These are phyloP conservation scores for Schoenoplectus triqueter DNA, from an alignment of 202 grass and related monocot species.

Conservation along the genomic window DNA sequence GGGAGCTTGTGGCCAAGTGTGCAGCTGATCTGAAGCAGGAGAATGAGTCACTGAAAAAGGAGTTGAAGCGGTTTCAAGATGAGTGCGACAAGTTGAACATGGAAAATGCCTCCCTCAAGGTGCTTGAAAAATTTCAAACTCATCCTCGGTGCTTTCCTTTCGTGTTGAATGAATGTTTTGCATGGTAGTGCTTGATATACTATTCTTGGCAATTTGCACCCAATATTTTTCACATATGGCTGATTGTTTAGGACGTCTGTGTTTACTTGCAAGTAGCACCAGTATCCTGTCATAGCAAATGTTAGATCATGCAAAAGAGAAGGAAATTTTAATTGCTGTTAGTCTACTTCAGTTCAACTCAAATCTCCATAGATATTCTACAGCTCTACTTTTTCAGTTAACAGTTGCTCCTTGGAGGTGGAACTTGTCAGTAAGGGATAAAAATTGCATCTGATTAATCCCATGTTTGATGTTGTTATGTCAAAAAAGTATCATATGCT, in stretches of 20 bases:
- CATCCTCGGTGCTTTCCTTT: neutral
- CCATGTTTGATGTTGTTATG: neutral
- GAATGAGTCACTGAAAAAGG: conserved; percentile 81
- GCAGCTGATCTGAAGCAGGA: conserved; percentile 76
- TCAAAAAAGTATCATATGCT: neutral
- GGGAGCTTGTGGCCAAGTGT: conserved; percentile 75
- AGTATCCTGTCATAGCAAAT: neutral
- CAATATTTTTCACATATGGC: neutral
- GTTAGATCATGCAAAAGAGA: neutral
- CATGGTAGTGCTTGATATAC: neutral
- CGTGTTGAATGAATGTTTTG: neutral
- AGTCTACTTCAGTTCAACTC: neutral
- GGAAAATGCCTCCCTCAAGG: conserved; percentile 76
- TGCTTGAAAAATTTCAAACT: conserved; percentile 27
- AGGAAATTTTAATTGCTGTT: neutral
- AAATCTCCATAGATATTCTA: neutral
- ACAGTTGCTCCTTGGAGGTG: neutral
- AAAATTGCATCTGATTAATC: neutral
- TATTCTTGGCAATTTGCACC: neutral
- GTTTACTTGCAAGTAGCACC: neutral
- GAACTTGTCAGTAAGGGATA: neutral
- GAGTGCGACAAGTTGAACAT: conserved; percentile 70
- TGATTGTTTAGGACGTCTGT: neutral
- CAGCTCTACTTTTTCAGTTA: neutral
- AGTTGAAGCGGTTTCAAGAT: conserved; percentile 70